Percentiles rank a stretch among this genome's conserved stretches.
phyloP scores from a whole-genome alignment of 1,284 basidiomycete genomes.

The Pseudozyma sp. region DNA sequence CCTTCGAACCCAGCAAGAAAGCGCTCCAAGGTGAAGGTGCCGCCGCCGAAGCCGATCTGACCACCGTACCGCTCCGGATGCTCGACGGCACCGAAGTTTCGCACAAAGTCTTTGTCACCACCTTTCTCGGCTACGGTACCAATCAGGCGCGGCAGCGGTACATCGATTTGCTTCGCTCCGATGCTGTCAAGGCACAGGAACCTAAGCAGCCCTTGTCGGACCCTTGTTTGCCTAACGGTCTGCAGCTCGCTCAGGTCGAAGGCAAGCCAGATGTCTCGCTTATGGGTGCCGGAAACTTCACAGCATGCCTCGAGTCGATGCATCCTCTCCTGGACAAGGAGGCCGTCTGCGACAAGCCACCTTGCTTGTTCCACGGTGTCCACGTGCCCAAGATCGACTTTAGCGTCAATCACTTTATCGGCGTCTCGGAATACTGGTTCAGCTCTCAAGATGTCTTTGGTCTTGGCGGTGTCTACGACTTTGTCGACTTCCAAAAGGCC shows the following conservation, averaged over 20 bases:
- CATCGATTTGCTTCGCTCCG: conserved; percentile 75
- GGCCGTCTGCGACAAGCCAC: conserved; percentile 82
- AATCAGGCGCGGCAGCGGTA: conserved; percentile 95
- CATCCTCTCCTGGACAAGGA: conserved; percentile 86
- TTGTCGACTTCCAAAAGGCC: conserved; percentile 92
- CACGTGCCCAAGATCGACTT: conserved; percentile 84
- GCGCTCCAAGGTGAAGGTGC: conserved; percentile 73
- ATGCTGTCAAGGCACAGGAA: conserved; percentile 22
- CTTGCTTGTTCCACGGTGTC: conserved; percentile 97
- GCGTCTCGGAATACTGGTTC: conserved; percentile 99
- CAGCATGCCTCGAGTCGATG: conserved; percentile 80
- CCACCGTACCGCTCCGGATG: conserved; percentile 79
- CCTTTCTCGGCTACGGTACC: conserved; percentile 98
- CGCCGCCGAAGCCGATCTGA: conserved; percentile 42
- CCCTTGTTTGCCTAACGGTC: conserved; percentile 86
- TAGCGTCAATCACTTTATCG: conserved; percentile 90
- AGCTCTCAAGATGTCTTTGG: conserved; percentile 96
- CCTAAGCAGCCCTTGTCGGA: conserved; percentile 71
- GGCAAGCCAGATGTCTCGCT: conserved; percentile 65
- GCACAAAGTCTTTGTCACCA: conserved; percentile 96
- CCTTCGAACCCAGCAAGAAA: conserved; percentile 79
- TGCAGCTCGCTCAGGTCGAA: conserved; percentile 72
- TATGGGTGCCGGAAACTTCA: conserved; percentile 87
- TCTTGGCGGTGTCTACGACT: conserved; percentile 93
- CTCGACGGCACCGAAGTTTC: conserved; percentile 86